Conservation (phyloP, 1,284 basidiomycete species). For the Wallemia ichthyophaga region DNA sequence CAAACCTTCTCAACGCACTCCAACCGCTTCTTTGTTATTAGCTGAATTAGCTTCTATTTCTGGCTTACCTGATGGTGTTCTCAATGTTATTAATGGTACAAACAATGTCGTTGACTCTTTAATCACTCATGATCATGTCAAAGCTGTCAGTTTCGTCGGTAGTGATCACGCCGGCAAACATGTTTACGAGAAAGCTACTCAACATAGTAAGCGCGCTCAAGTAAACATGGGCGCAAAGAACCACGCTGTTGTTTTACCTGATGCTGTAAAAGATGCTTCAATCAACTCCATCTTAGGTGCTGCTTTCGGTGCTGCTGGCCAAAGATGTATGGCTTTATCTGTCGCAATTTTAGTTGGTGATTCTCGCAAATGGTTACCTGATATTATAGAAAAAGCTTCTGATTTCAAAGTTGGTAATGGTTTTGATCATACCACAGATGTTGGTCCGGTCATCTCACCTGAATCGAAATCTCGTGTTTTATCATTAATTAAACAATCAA, state of each 20-base stretch:
- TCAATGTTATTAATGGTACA: slow-evolving; percentile 43
- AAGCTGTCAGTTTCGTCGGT: slow-evolving; percentile 91
- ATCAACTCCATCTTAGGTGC: slow-evolving; percentile 82
- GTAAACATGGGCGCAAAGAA: slow-evolving; percentile 93
- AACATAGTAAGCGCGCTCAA: slow-evolving; percentile 76
- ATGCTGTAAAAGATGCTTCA: slow-evolving; percentile 65
- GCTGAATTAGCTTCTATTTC: slow-evolving; percentile 27
- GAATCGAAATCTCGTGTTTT: slow-evolving; percentile 51
- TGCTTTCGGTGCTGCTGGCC: slow-evolving; percentile 88
- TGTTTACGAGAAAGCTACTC: slow-evolving; percentile 61
- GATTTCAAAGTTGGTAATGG: slow-evolving; percentile 61
- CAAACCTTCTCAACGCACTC: slow-evolving; percentile 88
- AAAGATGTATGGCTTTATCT: slow-evolving; percentile 83
- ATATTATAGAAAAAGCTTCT: slow-evolving; percentile 53
- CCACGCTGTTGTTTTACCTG: slow-evolving; percentile 79
- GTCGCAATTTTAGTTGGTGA: slow-evolving; percentile 65
- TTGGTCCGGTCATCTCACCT: slow-evolving; percentile 87
- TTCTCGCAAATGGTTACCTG: slow-evolving; percentile 52
- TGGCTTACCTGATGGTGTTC: slow-evolving; percentile 14
- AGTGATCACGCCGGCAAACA: slow-evolving; percentile 76
- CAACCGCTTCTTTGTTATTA: slow-evolving; percentile 89
- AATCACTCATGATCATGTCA: slow-evolving; percentile 69
- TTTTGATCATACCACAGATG: slow-evolving; percentile 56
- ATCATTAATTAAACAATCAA: slow-evolving; percentile 44
- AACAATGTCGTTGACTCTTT: slow-evolving; percentile 73